Evolutionary conservation across 441 rosid species (phyloP), one percentile per base, ranked within the genome.

Genomic region (Sinapis alba): DNA sequence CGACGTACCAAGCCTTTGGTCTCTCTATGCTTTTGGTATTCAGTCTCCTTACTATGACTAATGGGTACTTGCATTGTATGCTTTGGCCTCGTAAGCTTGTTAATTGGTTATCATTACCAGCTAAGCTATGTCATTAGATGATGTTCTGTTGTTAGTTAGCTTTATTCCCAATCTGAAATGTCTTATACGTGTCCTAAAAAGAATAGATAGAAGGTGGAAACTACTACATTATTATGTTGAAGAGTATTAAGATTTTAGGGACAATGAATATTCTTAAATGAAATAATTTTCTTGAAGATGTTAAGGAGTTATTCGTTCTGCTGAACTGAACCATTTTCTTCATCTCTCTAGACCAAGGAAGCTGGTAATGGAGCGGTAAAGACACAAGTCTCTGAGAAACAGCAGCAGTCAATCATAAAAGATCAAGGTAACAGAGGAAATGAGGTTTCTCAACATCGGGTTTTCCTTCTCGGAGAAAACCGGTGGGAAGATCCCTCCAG

Each of bases 401-500:
- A n/a, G 65, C 76, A 81, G 72, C 78, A 83, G 80, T 82, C 73
- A 45, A 62, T 84, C 51, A 82, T 85, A 64, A 83, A 84, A 75
- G 84, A 86, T 66, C 85, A 76, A 43, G 86, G 78, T 54, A 51
- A 28, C 13, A 72, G 75, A 69, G 82, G 85, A 75, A 66, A 51
- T 20, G 84, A 84, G 41, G 84, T 32, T 34, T 77, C 90, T 72
- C 80, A 86, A 41, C 84, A 84, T 9, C 85, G 97, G 53, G 97
- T 95, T 45, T 95, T 87, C 77, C 97, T 95, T 62, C 89, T 95
- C 0, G 99, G 99, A 68, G 98, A 93, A 82, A 95, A 95, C 68
- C 83, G 97, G 2, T 95, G 99, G 99, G 99, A 95, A 82, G 97
- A 93, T 51, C 91, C 98, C 53, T 85, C 93, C 50, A 87, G 97